Percentiles rank a stretch among this genome's conserved stretches.
Evolutionary conservation across 2,329 filamentous ascomycete genomes (phyloP).

Genomic region (Tolypocladium nubicola): DNA sequence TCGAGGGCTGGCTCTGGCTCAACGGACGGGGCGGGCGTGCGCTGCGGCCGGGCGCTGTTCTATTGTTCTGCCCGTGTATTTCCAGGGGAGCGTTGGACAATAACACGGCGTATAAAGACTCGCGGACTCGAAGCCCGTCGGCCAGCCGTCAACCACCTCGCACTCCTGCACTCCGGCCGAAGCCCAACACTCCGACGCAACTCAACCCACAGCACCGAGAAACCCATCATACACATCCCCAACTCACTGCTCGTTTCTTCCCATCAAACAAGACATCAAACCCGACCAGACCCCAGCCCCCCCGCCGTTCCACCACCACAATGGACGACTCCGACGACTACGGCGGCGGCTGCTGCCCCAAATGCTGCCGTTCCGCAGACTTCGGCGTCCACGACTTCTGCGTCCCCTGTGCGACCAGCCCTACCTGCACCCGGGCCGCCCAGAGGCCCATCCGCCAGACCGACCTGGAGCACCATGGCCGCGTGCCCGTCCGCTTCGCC

Average conservation of each 20-base stretch:
- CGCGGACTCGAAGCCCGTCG: not conserved
- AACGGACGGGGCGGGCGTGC: not conserved
- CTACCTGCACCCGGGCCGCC: slow-evolving; percentile 8
- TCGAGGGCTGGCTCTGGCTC: not conserved
- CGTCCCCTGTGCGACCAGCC: slow-evolving; percentile 15
- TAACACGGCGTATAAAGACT: not conserved
- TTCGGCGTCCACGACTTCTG: slow-evolving; percentile 21
- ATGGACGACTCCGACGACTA: not conserved
- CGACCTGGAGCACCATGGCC: not conserved
- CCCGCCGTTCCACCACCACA: not conserved
- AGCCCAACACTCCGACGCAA: not conserved
- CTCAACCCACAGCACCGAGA: not conserved
- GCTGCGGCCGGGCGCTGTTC: not conserved
- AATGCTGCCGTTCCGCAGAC: slow-evolving; percentile 20
- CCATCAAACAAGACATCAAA: not conserved
- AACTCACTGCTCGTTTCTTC: not conserved
- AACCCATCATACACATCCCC: not conserved
- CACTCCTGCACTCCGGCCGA: not conserved
- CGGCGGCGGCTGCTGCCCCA: slow-evolving; percentile 14
- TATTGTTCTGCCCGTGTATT: not conserved
- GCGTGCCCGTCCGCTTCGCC: not conserved
- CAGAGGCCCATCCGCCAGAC: not conserved
- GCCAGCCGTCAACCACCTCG: not conserved
- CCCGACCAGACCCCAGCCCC: not conserved
- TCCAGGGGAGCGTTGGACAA: not conserved